Percentiles rank a stretch among this genome's conserved stretches.
Evolutionary conservation across 495 filamentous ascomycete genomes (phyloP).

Genomic region (Viridothelium virens): DNA sequence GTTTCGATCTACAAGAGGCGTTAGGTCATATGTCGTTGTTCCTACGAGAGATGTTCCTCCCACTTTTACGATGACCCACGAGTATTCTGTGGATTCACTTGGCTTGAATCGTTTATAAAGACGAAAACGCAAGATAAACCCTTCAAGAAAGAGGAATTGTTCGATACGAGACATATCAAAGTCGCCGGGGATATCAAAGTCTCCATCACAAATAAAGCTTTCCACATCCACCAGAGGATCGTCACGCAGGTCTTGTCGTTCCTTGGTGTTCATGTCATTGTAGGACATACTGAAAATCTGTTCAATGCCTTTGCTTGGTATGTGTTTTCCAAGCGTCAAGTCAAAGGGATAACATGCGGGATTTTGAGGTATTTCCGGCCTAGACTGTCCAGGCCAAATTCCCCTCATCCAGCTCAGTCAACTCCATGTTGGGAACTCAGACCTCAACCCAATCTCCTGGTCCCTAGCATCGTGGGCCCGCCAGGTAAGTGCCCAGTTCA

Average conservation of each 20-base stretch:
- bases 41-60: too few relatives aligned
- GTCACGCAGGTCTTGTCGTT: background rate
- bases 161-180: too few relatives aligned
- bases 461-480: background rate
- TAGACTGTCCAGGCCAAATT: background rate
- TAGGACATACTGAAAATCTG: background rate
- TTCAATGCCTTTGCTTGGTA: background rate
- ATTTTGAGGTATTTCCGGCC: background rate
- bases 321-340: background rate
- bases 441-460: background rate
- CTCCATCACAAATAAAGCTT: too few relatives aligned
- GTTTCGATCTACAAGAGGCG: too few relatives aligned
- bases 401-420: background rate
- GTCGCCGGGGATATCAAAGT: too few relatives aligned
- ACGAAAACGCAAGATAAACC: too few relatives aligned
- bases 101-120: too few relatives aligned
- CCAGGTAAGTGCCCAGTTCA: slow-evolving; percentile 15
- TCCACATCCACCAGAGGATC: background rate
- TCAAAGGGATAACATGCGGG: background rate
- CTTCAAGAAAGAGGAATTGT: too few relatives aligned
- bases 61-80: too few relatives aligned
- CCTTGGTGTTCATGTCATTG: background rate
- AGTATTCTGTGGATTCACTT: too few relatives aligned
- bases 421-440: slow-evolving; percentile 12
- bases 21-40: too few relatives aligned